Conservation (phyloP, 2,329 filamentous ascomycete species). For the Diplocarpon mali region DNA sequence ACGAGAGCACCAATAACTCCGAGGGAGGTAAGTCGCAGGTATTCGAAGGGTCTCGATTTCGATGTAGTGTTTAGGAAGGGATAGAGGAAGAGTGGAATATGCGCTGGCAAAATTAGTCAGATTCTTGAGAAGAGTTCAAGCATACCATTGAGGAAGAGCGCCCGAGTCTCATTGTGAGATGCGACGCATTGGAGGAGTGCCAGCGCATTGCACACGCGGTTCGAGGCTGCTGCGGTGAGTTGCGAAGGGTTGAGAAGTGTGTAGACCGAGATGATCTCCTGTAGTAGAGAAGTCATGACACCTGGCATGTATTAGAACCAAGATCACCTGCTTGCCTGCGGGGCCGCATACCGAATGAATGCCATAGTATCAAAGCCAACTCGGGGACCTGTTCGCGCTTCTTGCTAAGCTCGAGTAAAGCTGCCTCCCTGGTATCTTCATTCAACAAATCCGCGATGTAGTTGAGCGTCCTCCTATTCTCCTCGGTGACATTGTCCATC, state of each 20-base stretch:
- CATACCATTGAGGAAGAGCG: conserved; percentile 83
- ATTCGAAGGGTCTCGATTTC: conserved; percentile 95
- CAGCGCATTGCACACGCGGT: conserved; percentile 93
- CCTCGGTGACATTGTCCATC: conserved; percentile 67
- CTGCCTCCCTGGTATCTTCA: conserved; percentile 76
- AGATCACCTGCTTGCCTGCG: conserved; percentile 8
- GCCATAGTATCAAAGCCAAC: conserved; percentile 91
- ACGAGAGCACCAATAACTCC: conserved; percentile 95
- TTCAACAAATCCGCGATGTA: conserved; percentile 90
- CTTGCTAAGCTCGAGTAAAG: conserved; percentile 91
- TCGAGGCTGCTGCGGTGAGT: conserved; percentile 92
- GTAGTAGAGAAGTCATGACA: conserved; percentile 94
- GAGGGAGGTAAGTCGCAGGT: conserved; percentile 86
- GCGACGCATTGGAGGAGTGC: conserved; percentile 94
- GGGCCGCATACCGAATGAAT: conserved; percentile 73
- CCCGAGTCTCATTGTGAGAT: conserved; percentile 91
- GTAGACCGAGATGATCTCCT: conserved; percentile 98
- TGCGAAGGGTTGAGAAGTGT: conserved; percentile 93
- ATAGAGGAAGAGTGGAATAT: conserved; percentile 95
- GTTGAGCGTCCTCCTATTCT: conserved; percentile 83
- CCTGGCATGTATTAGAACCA: conserved; percentile 39
- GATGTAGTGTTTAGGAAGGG: conserved; percentile 98
- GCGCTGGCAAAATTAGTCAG: conserved; percentile 45
- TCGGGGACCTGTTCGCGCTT: conserved; percentile 97
- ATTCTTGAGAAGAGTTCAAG: conserved; percentile 1